Evolutionary conservation across 352 stramenopile genomes (phyloP), one percentile per base, ranked within the genome.

Genomic region (Globisporangium mamillatum): DNA sequence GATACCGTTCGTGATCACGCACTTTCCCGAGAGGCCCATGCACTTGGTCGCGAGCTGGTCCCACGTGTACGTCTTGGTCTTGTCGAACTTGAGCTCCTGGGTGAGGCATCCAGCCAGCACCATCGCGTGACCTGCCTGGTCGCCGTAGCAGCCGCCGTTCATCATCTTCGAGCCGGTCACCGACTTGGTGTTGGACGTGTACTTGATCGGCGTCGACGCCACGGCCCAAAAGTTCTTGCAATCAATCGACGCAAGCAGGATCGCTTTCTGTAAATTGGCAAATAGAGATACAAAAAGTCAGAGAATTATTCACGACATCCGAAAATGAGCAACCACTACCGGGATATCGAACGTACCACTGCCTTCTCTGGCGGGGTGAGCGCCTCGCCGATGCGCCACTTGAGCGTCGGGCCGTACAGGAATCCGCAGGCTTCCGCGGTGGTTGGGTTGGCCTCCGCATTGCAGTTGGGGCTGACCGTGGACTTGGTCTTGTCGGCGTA

Each of bases 141-240:
- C 78, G 6, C 87, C 87, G 72, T 95, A 95, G 74, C 87, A 95
- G 29, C 87, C 87, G 55, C 79, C 72, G 64, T 95, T 89, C 64
- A 95, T 95, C 72, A 88, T 80, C 68, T 95, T 95, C 46, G 76
- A 88, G 53, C 87, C 87, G 46, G 78, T 79, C 50, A 95, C 79
- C 20, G 82, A 76, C 73, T 84, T 86, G 3, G 76, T 84, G 61
- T 91, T 87, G 56, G 61, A 74, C 50, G 75, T 82, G 70, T 91
- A 90, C 62, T 84, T 86, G 67, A 95, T 84, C 9, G 82, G 66
- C 25, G 88, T 85, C 55, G 91, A 86, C 2, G 81, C 85, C 0
- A 95, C 84, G 2, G 87, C 87, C 87, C 87, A 95, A 56, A 95
- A 95, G 63, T 70, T 88, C 65, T 92, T 79, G 63, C 87, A 95